Conservation (phyloP, 176 grass and related monocot species). For the Rhynchospora tenuis region DNA sequence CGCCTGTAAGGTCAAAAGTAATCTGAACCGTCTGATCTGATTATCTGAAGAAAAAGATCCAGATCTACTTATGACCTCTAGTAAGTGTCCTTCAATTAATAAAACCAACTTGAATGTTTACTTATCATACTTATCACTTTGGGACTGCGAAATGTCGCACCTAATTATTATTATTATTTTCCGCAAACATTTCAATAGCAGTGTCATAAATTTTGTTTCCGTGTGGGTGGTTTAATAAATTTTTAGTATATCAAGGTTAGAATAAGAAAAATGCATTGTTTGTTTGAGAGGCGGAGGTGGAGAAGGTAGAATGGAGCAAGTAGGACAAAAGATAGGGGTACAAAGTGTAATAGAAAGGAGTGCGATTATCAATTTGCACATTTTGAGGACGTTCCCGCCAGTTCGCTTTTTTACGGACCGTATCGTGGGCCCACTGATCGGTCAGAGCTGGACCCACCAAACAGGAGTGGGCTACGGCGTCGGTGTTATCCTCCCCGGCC, state of each 20-base stretch:
- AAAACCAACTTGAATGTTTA: no score
- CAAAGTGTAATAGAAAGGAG: not conserved
- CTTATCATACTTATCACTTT: not conserved
- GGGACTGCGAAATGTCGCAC: conserved; percentile 4
- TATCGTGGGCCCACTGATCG: not conserved
- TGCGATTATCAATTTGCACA: not conserved
- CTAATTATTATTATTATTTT: not conserved
- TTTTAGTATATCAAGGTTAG: not conserved
- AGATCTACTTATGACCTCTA: no score
- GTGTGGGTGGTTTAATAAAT: not conserved
- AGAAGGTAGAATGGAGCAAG: no score
- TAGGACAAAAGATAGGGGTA: not conserved
- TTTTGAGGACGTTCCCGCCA: conserved; percentile 12
- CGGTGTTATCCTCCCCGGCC: not conserved
- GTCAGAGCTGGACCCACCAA: not conserved
- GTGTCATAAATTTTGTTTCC: not conserved
- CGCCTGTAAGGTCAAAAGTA: no score
- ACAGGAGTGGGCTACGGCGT: not conserved
- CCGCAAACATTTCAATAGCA: not conserved
- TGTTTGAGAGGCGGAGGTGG: not conserved
- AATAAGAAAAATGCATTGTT: not conserved
- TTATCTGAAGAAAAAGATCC: no score
- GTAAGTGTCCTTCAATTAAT: no score
- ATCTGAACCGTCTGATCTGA: no score
- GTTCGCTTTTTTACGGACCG: not conserved